Percentiles rank a stretch among this genome's conserved stretches.
These are phyloP conservation scores for Monosporascus sp. DNA, from an alignment of 2,329 filamentous ascomycete genomes.

Conservation along the genomic window DNA sequence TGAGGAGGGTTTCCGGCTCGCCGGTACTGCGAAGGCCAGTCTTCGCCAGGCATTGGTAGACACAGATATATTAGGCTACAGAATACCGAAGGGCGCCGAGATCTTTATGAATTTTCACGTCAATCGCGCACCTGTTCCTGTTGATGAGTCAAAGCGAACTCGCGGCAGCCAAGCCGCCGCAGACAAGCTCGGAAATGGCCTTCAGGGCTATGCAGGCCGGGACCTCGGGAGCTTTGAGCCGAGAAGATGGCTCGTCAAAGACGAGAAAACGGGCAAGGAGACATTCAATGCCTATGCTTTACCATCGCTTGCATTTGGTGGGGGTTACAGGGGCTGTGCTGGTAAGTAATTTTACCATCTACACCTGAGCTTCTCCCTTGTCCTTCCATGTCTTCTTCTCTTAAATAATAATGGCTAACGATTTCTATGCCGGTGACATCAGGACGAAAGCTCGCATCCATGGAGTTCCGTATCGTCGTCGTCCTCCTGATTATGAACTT, in stretches of 20 bases:
- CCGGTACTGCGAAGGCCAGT: slow-evolving; percentile 6
- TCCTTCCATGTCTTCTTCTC: not conserved
- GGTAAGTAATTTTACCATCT: slow-evolving; percentile 15
- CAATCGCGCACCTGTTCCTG: slow-evolving; percentile 9
- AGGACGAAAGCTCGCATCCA: slow-evolving; percentile 11
- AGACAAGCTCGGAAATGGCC: slow-evolving; percentile 20
- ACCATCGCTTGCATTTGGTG: slow-evolving; percentile 29
- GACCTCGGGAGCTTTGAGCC: slow-evolving; percentile 29
- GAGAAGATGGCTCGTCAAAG: slow-evolving; percentile 31
- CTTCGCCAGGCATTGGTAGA: slow-evolving; percentile 8
- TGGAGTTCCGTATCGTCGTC: slow-evolving; percentile 11
- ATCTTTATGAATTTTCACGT: slow-evolving; percentile 17
- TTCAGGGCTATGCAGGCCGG: slow-evolving; percentile 10
- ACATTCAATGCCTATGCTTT: slow-evolving; percentile 29
- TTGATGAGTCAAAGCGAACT: slow-evolving; percentile 25
- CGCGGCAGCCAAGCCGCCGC: slow-evolving; percentile 20
- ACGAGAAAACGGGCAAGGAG: slow-evolving; percentile 17
- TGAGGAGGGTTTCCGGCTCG: slow-evolving; percentile 7
- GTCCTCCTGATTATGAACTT: slow-evolving; percentile 9
- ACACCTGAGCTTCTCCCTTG: not conserved
- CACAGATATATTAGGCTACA: slow-evolving; percentile 8
- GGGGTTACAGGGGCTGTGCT: slow-evolving; percentile 31
- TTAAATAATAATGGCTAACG: not conserved
- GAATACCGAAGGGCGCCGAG: slow-evolving; percentile 11
- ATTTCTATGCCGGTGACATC: not conserved